phyloP scores from a whole-genome alignment of 2,329 filamentous ascomycete species.

The Fusarium miscanthi region DNA sequence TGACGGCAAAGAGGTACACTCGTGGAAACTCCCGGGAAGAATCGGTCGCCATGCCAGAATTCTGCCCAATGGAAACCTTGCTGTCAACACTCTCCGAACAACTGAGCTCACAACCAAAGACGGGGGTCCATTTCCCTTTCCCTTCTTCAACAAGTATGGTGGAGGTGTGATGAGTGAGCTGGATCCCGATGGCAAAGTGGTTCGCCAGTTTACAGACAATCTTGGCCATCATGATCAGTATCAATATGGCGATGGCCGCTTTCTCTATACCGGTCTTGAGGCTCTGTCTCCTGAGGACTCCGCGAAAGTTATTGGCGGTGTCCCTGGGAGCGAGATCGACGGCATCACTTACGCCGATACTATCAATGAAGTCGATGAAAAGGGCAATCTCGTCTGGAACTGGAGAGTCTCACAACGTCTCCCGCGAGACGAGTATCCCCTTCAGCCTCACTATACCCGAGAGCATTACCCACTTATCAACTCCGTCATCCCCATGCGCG shows the following conservation, averaged over 20 bases:
- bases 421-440: constrained; percentile 43
- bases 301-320: constrained; percentile 43
- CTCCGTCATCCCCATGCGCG: constrained; percentile 44
- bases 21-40: constrained; percentile 46
- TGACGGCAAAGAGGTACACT: constrained; percentile 45
- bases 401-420: constrained; percentile 47
- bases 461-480: constrained; percentile 50
- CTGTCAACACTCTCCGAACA: constrained; percentile 45
- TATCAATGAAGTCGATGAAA: constrained; percentile 45
- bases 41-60: constrained; percentile 45
- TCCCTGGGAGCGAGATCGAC: constrained; percentile 41
- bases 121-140: constrained; percentile 42
- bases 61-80: constrained; percentile 46
- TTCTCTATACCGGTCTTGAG: constrained; percentile 46
- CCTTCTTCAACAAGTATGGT: constrained; percentile 48
- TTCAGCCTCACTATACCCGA: constrained; percentile 47
- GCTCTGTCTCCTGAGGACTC: constrained; percentile 43
- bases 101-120: constrained; percentile 29
- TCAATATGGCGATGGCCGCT: constrained; percentile 43
- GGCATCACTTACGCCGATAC: constrained; percentile 47
- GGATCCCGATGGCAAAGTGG: constrained; percentile 37
- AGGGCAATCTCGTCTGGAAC: constrained; percentile 43
- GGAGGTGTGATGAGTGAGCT: constrained; percentile 48
- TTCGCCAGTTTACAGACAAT: constrained; percentile 44
- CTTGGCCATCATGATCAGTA: constrained; percentile 47